Percentiles rank a stretch among this genome's conserved stretches.
Conservation (phyloP, 129 eudicot species). For the Lonicera japonica region DNA sequence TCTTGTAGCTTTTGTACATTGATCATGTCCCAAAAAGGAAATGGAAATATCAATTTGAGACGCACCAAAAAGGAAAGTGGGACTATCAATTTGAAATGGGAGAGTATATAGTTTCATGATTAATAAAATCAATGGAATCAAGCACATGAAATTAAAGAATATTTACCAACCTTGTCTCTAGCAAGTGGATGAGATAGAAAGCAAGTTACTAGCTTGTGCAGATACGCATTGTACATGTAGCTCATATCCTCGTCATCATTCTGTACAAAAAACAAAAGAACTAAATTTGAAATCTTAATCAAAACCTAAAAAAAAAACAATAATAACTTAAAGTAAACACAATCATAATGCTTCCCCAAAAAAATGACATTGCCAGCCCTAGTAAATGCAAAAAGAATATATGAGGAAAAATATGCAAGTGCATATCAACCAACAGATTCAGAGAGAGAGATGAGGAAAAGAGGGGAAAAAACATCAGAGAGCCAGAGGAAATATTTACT, state of each 20-base stretch:
- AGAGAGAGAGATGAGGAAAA: too few species aligned
- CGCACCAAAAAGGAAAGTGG: too few species aligned
- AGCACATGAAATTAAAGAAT: not conserved
- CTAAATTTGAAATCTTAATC: not conserved
- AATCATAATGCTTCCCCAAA: not conserved
- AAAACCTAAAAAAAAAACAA: not conserved
- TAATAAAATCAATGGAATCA: not conserved
- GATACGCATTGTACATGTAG: conserved; percentile 89
- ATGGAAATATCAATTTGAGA: too few species aligned
- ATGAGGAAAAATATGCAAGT: too few species aligned
- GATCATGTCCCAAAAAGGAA: too few species aligned
- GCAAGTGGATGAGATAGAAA: conserved; percentile 96
- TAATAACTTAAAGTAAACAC: not conserved
- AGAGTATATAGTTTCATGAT: too few species aligned
- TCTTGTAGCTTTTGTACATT: too few species aligned
- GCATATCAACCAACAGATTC: too few species aligned
- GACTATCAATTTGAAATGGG: too few species aligned
- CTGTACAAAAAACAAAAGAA: conserved; percentile 31
- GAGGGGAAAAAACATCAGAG: too few species aligned
- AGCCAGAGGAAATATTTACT: too few species aligned
- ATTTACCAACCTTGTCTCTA: conserved; percentile 79
- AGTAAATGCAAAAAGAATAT: too few species aligned
- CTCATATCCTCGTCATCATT: conserved; percentile 95
- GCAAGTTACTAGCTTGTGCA: conserved; percentile 84
- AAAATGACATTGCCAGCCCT: not conserved